Conservation (phyloP, 495 filamentous ascomycete genomes). For the Penicillium atrosanguineum region DNA sequence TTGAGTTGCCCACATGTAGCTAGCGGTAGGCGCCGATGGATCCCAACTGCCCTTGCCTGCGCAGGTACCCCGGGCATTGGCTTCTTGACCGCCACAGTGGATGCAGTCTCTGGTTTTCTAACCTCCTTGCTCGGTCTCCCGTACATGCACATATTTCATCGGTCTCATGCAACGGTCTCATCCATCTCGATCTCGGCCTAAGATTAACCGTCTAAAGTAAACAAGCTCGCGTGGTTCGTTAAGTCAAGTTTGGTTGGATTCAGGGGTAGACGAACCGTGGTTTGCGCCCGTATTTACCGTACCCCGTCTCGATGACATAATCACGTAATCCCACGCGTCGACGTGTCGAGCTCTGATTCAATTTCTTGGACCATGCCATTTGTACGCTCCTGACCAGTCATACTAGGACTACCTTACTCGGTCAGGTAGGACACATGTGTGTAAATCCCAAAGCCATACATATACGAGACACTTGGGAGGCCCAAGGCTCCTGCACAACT, state of each 20-base stretch:
- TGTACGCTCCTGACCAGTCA: neutral
- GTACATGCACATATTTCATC: neutral
- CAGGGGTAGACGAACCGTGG: conserved; percentile 40
- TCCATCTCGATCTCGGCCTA: neutral
- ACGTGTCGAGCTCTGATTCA: neutral
- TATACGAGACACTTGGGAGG: neutral
- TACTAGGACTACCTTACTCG: neutral
- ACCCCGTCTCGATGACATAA: conserved; percentile 4
- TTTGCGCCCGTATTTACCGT: conserved; percentile 12
- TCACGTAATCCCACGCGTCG: conserved; percentile 3
- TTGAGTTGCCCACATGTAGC: conserved; percentile 6
- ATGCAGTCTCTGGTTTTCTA: neutral
- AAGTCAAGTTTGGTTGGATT: conserved; percentile 13
- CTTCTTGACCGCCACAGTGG: conserved; percentile 5
- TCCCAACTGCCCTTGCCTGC: conserved; percentile 10
- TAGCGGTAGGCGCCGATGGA: conserved; percentile 1
- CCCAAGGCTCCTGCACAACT: neutral
- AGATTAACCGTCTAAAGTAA: conserved; percentile 14
- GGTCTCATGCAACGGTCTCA: neutral
- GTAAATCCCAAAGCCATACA: neutral
- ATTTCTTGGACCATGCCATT: neutral
- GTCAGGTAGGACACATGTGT: neutral
- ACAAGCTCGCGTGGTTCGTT: conserved; percentile 20
- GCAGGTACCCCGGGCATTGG: conserved; percentile 18
- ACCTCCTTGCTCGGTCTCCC: conserved; percentile 12